phyloP scores from a whole-genome alignment of 441 rosid genomes.

The Erodium texanum region DNA sequence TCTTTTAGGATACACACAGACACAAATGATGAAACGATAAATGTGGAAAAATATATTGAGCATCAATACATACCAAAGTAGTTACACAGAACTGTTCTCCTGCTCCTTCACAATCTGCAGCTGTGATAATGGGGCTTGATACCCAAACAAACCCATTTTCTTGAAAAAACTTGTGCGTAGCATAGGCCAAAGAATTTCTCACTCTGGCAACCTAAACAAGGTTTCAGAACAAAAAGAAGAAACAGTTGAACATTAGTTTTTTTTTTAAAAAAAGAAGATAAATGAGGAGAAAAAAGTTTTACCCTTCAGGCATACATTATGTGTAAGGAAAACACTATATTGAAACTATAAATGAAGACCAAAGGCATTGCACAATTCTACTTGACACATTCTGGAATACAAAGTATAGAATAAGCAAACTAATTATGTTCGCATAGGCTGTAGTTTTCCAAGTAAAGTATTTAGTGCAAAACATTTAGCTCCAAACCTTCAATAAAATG shows the following conservation, averaged over 20 bases:
- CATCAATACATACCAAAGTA: slow-evolving; percentile 56
- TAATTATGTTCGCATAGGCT: background rate
- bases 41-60: slow-evolving; percentile 13
- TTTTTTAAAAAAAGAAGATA: no score
- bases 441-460: background rate
- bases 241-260: no score
- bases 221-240: slow-evolving; percentile 12
- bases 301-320: no score
- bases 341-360: background rate
- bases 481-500: background rate
- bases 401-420: background rate
- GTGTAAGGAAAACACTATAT: no score
- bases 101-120: slow-evolving; percentile 97
- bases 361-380: background rate
- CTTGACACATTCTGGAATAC: background rate
- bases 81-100: slow-evolving; percentile 99
- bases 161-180: slow-evolving; percentile 90
- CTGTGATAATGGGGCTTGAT: slow-evolving; percentile 90
- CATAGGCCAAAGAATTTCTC: slow-evolving; percentile 86
- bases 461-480: background rate
- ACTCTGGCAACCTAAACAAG: slow-evolving; percentile 80
- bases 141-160: slow-evolving; percentile 94
- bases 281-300: no score
- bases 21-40: background rate
- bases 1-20: background rate